Evolutionary conservation across 345 rosid species (phyloP), one percentile per base, ranked within the genome.

Genomic region (Salix caprea): DNA sequence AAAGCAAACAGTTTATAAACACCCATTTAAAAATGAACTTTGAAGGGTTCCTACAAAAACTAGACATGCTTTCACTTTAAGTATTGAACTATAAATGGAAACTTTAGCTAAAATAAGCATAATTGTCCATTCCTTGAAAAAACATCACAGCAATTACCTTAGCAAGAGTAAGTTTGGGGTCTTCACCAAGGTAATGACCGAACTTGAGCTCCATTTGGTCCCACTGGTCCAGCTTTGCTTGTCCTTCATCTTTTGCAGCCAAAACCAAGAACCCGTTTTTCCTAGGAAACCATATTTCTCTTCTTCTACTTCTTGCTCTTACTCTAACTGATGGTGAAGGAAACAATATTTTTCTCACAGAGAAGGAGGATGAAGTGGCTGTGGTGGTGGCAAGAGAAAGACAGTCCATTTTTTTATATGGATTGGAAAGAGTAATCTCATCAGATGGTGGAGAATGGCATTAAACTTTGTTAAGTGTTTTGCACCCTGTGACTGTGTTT

Each of bases 181-280:
- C 97, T 86, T 95, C 99, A 0, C 96, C 97, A 7, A 95, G 85
- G 84, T 90, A 76, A 34, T 88, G 90, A 50, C 97, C 99, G 54
- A 91, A 90, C 77, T 93, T 88, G 84, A 95, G 90, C 92, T 93
- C 97, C 99, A 93, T 93, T 83, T 82, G 89, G 84, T 95, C 99
- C 90, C 89, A 88, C 70, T 86, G 84, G 78, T 86, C 88, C 70
- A 91, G 80, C 77, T 85, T 80, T 8, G 90, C 87, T 71, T 77
- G 78, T 7, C 89, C 96, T 78, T 90, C 94, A 65, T 82, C 87
- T 34, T 85, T 82, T 21, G 97, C 92, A 12, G 18, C 52, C 52
- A 46, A 46, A 46, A 46, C 18, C 19, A 46, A 46, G 52, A 46
- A 46, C 52, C 18, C 52, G 14, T 14, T 46, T 46, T 46, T 46